A percentile compares a stretch with the other conserved stretches of the same genome.
Evolutionary conservation across 352 stramenopile genomes (phyloP).

Genomic region (Phytophthora foliorum): DNA sequence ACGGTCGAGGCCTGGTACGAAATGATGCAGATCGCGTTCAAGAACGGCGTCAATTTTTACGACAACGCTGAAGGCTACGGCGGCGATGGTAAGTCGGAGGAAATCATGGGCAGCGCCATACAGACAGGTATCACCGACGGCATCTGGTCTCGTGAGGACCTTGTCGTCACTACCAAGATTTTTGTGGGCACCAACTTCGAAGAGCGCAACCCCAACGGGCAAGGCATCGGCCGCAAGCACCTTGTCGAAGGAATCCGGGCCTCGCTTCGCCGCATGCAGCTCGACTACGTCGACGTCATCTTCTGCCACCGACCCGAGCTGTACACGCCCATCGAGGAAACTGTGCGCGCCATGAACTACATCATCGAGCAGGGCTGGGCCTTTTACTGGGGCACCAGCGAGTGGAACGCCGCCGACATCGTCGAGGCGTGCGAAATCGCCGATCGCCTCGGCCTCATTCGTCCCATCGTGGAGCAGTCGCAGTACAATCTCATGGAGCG

Average conservation of each 20-base stretch:
- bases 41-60: background rate
- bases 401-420: slow-evolving; percentile 44
- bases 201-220: background rate
- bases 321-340: background rate
- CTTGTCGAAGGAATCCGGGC: slow-evolving; percentile 33
- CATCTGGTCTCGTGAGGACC: slow-evolving; percentile 27
- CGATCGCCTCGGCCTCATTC: slow-evolving; percentile 28
- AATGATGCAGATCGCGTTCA: background rate
- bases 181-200: slow-evolving; percentile 19
- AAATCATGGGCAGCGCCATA: slow-evolving; percentile 21
- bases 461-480: slow-evolving; percentile 48
- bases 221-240: slow-evolving; percentile 39
- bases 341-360: no score
- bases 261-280: slow-evolving; percentile 16
- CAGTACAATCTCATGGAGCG: slow-evolving; percentile 68
- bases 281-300: background rate
- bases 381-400: background rate
- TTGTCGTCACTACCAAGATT: slow-evolving; percentile 59
- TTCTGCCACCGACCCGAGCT: background rate
- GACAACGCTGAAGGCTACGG: background rate
- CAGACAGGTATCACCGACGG: slow-evolving; percentile 19
- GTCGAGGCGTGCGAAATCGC: slow-evolving; percentile 46
- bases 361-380: background rate
- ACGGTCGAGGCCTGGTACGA: background rate
- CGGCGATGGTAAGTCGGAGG: slow-evolving; percentile 1